Conservation (phyloP, 202 grass and related monocot genomes). For the Panicum virgatum region DNA sequence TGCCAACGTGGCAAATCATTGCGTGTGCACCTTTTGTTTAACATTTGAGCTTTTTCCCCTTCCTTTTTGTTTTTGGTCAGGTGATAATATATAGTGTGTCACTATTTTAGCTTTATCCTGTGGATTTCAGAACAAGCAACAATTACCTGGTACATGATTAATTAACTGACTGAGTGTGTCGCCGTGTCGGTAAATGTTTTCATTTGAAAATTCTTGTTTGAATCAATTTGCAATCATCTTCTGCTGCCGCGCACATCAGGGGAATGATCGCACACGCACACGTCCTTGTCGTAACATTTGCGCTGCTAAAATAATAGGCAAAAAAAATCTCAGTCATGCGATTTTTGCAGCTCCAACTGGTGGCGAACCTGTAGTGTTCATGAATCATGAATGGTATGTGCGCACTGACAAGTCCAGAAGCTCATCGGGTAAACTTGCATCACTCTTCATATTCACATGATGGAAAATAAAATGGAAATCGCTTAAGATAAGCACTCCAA, state of each 20-base stretch:
- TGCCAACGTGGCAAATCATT: background rate
- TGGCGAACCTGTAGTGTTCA: background rate
- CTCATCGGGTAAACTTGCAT: background rate
- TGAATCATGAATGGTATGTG: background rate
- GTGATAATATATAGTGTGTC: background rate
- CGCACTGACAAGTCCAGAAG: background rate
- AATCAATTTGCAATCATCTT: background rate
- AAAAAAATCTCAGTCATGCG: background rate
- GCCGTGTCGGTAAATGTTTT: background rate
- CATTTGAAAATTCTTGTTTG: background rate
- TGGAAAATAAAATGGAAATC: slow-evolving; percentile 11
- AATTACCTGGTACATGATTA: no score
- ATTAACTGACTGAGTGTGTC: background rate
- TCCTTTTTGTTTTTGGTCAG: background rate
- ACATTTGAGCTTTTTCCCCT: background rate
- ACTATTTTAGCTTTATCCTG: background rate
- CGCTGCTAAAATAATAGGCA: background rate
- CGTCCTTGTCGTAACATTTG: background rate
- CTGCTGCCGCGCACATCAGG: background rate
- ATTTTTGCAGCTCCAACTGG: background rate
- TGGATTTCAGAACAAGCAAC: no score
- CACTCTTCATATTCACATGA: slow-evolving; percentile 47
- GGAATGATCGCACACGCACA: background rate
- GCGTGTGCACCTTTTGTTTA: background rate
- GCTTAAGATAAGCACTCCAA: background rate